phyloP scores from a whole-genome alignment of 2,329 filamentous ascomycete species.

The Xylogone sp. region DNA sequence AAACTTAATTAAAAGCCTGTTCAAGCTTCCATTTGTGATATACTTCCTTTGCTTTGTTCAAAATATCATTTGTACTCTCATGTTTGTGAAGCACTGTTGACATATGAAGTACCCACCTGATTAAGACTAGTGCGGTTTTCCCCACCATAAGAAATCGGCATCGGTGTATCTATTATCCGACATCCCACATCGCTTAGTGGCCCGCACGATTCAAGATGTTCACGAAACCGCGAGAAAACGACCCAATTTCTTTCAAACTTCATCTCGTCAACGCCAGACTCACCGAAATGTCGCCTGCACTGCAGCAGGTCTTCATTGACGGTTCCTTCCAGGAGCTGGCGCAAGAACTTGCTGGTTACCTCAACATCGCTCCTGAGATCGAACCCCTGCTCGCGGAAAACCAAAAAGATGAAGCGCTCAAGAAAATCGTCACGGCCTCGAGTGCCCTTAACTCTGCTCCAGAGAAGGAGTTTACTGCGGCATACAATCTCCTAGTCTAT shows the following conservation, averaged over 20 bases:
- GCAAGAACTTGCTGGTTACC: constrained; percentile 90
- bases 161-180: not conserved
- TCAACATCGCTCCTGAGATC: constrained; percentile 71
- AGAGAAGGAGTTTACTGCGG: constrained; percentile 94
- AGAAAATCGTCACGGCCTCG: constrained; percentile 83
- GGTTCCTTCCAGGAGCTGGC: constrained; percentile 90
- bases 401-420: constrained; percentile 78
- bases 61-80: no score
- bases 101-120: no score
- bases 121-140: not conserved
- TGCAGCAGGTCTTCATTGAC: constrained; percentile 69
- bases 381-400: constrained; percentile 68
- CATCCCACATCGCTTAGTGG: not conserved
- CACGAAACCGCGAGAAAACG: not conserved
- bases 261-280: constrained; percentile 1
- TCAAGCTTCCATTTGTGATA: no score
- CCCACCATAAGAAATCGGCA: not conserved
- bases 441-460: constrained; percentile 75
- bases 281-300: constrained; percentile 20
- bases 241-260: not conserved
- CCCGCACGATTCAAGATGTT: not conserved
- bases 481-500: constrained; percentile 96
- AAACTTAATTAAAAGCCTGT: no score
- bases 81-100: no score
- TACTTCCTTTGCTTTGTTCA: no score